A percentile compares a stretch with the other conserved stretches of the same genome.
phyloP scores from a whole-genome alignment of 148 eudicot species.

The Heliosperma pusillum region DNA sequence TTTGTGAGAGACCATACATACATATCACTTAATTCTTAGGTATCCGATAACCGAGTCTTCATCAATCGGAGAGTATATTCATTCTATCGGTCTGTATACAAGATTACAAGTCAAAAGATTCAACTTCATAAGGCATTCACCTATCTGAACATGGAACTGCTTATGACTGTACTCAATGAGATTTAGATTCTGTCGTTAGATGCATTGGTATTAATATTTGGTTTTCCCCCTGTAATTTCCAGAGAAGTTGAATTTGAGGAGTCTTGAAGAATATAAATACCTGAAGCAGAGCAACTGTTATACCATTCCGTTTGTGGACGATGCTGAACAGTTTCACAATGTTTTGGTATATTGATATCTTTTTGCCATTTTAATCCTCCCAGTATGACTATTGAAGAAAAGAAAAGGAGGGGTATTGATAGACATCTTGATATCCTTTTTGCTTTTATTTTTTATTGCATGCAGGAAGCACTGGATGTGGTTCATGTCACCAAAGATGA shows the following conservation, averaged over 20 bases:
- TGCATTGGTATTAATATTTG: background rate
- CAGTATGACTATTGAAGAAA: background rate
- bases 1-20: background rate
- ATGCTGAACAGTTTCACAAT: conserved; percentile 74
- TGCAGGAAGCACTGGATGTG: conserved; percentile 85
- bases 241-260: conserved; percentile 80
- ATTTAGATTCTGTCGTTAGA: background rate
- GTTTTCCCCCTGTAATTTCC: conserved; percentile 13
- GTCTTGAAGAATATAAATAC: conserved; percentile 65
- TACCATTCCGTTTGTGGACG: conserved; percentile 79
- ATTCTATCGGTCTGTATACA: background rate
- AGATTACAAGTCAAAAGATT: background rate
- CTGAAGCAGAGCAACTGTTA: conserved; percentile 77
- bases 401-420: background rate
- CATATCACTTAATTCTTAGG: background rate
- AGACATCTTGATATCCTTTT: background rate
- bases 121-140: background rate
- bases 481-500: conserved; percentile 91
- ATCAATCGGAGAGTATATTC: background rate
- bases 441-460: conserved; percentile 5
- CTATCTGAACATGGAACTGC: conserved; percentile 1
- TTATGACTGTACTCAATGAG: background rate
- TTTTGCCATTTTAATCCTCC: background rate
- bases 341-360: conserved; percentile 53
- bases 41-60: background rate